Percentiles rank a stretch among this genome's conserved stretches.
Evolutionary conservation across 176 grass and related monocot species (phyloP).

Genomic region (Carex scoparia): DNA sequence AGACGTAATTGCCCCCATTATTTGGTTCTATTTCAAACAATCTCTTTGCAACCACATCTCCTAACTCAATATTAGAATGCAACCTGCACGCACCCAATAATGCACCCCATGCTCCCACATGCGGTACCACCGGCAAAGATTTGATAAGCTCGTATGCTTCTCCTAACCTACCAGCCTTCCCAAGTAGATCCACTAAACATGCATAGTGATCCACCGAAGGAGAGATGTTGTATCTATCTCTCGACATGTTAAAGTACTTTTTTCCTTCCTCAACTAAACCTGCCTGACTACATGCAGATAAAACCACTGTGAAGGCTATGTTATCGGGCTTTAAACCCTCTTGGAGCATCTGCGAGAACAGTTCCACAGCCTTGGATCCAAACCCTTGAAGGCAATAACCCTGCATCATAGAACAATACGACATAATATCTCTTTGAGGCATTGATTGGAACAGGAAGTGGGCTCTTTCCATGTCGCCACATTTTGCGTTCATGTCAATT

Average conservation of each 20-base stretch:
- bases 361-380: conserved; percentile 63
- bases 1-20: conserved; percentile 89
- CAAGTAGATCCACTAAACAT: conserved; percentile 80
- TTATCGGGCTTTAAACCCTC: conserved; percentile 66
- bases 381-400: conserved; percentile 82
- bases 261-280: conserved; percentile 79
- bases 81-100: conserved; percentile 65
- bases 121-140: conserved; percentile 57
- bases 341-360: conserved; percentile 68
- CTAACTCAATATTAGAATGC: conserved; percentile 61
- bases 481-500: conserved; percentile 91
- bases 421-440: conserved; percentile 58
- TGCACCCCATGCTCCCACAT: conserved; percentile 89
- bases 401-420: conserved; percentile 91
- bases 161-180: conserved; percentile 51
- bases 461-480: conserved; percentile 83
- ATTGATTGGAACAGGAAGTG: conserved; percentile 63
- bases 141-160: conserved; percentile 71
- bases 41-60: conserved; percentile 59
- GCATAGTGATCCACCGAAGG: conserved; percentile 73
- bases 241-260: conserved; percentile 68
- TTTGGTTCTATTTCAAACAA: conserved; percentile 80
- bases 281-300: conserved; percentile 76
- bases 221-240: conserved; percentile 47
- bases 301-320: conserved; percentile 67